Conservation (phyloP, 768 basidiomycete species). For the Lactifluus hygrophoroides region DNA sequence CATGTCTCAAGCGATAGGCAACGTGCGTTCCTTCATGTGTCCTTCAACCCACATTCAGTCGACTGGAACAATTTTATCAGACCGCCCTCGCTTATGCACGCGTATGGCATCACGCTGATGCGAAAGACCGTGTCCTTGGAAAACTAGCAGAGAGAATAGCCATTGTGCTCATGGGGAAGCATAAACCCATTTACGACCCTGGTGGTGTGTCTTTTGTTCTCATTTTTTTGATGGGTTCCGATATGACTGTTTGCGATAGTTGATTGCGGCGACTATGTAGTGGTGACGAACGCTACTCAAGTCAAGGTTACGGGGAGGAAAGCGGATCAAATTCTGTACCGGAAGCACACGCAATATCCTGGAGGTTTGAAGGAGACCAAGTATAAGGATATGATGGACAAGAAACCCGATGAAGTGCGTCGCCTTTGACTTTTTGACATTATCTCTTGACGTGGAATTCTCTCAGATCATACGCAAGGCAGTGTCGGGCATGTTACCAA, state of each 20-base stretch:
- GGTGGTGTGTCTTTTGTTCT: slow-evolving; percentile 50
- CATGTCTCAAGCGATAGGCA: slow-evolving; percentile 81
- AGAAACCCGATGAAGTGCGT: slow-evolving; percentile 83
- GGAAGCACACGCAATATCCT: slow-evolving; percentile 86
- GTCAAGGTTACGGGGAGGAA: slow-evolving; percentile 88
- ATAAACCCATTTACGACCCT: slow-evolving; percentile 95
- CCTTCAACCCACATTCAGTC: neutral
- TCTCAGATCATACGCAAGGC: slow-evolving; percentile 87
- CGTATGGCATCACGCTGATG: slow-evolving; percentile 94
- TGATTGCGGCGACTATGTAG: slow-evolving; percentile 96
- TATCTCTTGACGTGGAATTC: neutral
- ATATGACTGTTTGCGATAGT: slow-evolving; percentile 36
- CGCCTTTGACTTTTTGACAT: neutral
- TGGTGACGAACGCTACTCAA: slow-evolving; percentile 82
- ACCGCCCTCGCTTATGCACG: slow-evolving; percentile 94
- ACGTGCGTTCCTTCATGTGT: slow-evolving; percentile 39
- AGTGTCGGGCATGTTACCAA: slow-evolving; percentile 97
- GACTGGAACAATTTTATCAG: slow-evolving; percentile 32
- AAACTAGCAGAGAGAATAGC: slow-evolving; percentile 93
- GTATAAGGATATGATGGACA: slow-evolving; percentile 74
- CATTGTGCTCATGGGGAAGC: slow-evolving; percentile 95
- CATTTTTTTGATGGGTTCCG: neutral
- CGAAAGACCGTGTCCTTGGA: slow-evolving; percentile 83
- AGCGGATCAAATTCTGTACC: slow-evolving; percentile 75
- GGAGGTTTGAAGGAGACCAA: slow-evolving; percentile 90